phyloP scores from a whole-genome alignment of 768 basidiomycete genomes.

The Trametes punicea region DNA sequence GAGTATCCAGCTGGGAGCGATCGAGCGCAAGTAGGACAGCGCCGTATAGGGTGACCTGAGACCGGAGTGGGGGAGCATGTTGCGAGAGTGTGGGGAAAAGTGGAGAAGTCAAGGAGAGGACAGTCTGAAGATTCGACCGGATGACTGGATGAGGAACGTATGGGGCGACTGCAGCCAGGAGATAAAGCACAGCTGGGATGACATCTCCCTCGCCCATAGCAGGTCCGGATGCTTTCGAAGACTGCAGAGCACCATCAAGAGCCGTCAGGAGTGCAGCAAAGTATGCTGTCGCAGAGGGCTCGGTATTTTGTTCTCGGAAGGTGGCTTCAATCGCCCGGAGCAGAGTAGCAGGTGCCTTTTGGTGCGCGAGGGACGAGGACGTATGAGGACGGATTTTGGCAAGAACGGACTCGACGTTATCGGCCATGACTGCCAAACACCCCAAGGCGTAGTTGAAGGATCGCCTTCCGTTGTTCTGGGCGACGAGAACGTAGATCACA shows the following conservation, averaged over 20 bases:
- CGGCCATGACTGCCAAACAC: constrained; percentile 24
- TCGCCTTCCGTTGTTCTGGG: background rate
- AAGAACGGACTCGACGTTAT: constrained; percentile 52
- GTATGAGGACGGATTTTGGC: constrained; percentile 87
- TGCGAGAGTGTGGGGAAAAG: constrained; percentile 64
- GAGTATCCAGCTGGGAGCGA: constrained; percentile 61
- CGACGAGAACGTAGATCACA: constrained; percentile 1
- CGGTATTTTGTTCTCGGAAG: constrained; percentile 63
- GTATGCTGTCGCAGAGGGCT: constrained; percentile 82
- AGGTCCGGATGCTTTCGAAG: constrained; percentile 37
- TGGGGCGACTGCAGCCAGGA: constrained; percentile 73
- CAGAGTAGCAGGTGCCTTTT: constrained; percentile 85
- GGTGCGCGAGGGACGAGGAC: constrained; percentile 76
- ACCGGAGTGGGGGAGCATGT: constrained; percentile 80
- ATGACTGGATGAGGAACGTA: constrained; percentile 81
- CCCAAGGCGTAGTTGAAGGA: background rate
- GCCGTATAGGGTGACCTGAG: constrained; percentile 77
- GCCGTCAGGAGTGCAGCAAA: constrained; percentile 89
- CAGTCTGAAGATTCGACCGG: constrained; percentile 65
- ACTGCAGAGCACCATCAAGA: constrained; percentile 73
- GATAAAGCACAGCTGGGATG: constrained; percentile 80
- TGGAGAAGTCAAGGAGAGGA: constrained; percentile 73
- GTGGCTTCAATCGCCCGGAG: constrained; percentile 83
- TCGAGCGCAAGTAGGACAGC: constrained; percentile 69
- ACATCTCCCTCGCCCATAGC: constrained; percentile 63